Conservation (phyloP, 2,329 filamentous ascomycete genomes). For the Paraphaeosphaeria sporulosa region DNA sequence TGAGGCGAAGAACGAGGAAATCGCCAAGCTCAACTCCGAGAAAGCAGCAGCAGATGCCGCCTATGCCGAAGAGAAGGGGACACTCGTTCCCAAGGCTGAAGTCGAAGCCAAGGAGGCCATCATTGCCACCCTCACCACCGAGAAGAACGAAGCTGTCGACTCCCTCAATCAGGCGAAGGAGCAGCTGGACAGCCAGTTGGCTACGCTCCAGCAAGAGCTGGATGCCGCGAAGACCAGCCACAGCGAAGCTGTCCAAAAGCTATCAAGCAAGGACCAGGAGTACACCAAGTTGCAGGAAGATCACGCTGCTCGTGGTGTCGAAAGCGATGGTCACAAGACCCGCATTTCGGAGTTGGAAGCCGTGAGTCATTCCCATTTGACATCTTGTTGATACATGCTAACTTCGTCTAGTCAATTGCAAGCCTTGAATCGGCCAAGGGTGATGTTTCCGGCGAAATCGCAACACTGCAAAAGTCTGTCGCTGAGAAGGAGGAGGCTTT, state of each 20-base stretch:
- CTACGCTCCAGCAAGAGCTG: slow-evolving; percentile 32
- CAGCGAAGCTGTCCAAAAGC: slow-evolving; percentile 25
- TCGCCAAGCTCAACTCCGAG: background rate
- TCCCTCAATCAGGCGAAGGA: slow-evolving; percentile 19
- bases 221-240: slow-evolving; percentile 31
- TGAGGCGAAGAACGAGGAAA: background rate
- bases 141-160: slow-evolving; percentile 20
- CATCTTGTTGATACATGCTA: background rate
- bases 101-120: slow-evolving; percentile 32
- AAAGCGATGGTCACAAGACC: slow-evolving; percentile 30
- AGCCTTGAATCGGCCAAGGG: slow-evolving; percentile 32
- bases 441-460: slow-evolving; percentile 30
- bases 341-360: slow-evolving; percentile 39
- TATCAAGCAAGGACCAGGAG: slow-evolving; percentile 25
- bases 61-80: slow-evolving; percentile 16
- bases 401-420: slow-evolving; percentile 15
- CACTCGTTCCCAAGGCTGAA: slow-evolving; percentile 33
- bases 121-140: slow-evolving; percentile 13
- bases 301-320: slow-evolving; percentile 26
- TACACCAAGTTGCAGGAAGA: slow-evolving; percentile 32
- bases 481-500: slow-evolving; percentile 23
- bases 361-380: slow-evolving; percentile 2
- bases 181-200: slow-evolving; percentile 16
- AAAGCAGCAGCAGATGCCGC: slow-evolving; percentile 24
- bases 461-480: slow-evolving; percentile 27